These are phyloP conservation scores for Clarireedia sp. DNA, from an alignment of 2,329 filamentous ascomycete species.

Conservation along the genomic window DNA sequence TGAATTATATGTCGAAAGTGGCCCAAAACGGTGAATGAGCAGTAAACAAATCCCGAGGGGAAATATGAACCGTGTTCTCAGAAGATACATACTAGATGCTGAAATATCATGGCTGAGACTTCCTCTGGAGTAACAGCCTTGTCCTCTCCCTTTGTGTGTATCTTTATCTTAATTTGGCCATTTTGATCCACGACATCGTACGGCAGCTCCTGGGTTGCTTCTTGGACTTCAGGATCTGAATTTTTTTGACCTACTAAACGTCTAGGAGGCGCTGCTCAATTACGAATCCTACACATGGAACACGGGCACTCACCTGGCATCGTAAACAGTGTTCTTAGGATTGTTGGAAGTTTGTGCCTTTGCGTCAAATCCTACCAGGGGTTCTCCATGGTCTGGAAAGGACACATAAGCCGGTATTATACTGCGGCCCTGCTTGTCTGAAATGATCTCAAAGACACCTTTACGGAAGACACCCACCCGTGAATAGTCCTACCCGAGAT, in stretches of 20 bases:
- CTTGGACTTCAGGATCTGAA: constrained; percentile 77
- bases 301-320: constrained; percentile 54
- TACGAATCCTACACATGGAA: neutral
- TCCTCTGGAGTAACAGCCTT: constrained; percentile 77
- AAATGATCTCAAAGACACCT: no score
- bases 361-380: constrained; percentile 92
- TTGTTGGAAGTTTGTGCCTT: constrained; percentile 70
- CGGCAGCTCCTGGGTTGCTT: constrained; percentile 96
- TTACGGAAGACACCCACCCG: no score
- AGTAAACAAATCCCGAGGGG: no score
- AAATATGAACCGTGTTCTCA: no score
- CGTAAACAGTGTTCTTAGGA: constrained; percentile 12
- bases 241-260: constrained; percentile 81
- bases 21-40: no score
- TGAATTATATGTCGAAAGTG: no score
- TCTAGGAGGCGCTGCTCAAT: constrained; percentile 35
- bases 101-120: constrained; percentile 63
- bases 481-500: no score
- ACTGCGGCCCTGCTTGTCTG: no score
- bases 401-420: no score
- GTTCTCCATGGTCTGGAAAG: constrained; percentile 58
- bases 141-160: constrained; percentile 46
- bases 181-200: constrained; percentile 88
- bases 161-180: constrained; percentile 71
- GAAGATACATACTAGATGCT: no score